Conservation (phyloP, 2,329 filamentous ascomycete genomes). For the Microdochium nivale region DNA sequence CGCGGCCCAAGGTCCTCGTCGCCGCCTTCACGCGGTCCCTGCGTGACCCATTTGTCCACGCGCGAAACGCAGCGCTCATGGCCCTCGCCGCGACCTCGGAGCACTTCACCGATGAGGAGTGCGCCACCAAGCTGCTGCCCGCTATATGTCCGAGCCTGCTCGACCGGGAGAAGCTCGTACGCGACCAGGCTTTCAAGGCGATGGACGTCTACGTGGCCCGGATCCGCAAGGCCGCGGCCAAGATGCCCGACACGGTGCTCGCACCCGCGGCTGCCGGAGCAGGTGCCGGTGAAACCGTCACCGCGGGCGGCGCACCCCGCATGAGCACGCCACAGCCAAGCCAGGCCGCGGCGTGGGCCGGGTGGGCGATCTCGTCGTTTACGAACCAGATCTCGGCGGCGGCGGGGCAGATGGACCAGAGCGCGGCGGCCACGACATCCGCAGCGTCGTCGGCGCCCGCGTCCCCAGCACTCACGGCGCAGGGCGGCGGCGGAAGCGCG, state of each 20-base stretch:
- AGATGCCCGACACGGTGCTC: conserved; percentile 72
- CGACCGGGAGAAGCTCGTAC: conserved; percentile 91
- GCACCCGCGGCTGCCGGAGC: conserved; percentile 48
- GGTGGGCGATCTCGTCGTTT: conserved; percentile 97
- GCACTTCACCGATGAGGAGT: conserved; percentile 82
- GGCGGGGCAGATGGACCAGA: conserved; percentile 70
- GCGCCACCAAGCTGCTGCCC: conserved; percentile 74
- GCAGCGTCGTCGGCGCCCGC: conserved; percentile 30
- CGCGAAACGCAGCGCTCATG: conserved; percentile 79
- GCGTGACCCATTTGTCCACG: conserved; percentile 90
- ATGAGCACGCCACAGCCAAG: conserved; percentile 69
- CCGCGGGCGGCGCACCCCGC: conserved; percentile 52
- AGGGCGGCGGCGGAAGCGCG: too few relatives aligned
- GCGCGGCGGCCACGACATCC: conserved; percentile 24
- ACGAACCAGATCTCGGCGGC: conserved; percentile 86
- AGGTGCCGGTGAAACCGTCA: too few relatives aligned
- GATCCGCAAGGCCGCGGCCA: conserved; percentile 65
- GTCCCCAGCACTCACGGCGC: conserved; percentile 28
- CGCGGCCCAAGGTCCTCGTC: conserved; percentile 80
- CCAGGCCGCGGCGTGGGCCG: conserved; percentile 66
- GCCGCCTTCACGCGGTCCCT: conserved; percentile 87
- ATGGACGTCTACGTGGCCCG: conserved; percentile 78
- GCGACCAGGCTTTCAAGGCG: conserved; percentile 85
- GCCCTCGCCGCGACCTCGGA: conserved; percentile 80
- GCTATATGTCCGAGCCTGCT: conserved; percentile 76